phyloP scores from a whole-genome alignment of 2,329 filamentous ascomycete species.

The Pseudogymnoascus sp. region DNA sequence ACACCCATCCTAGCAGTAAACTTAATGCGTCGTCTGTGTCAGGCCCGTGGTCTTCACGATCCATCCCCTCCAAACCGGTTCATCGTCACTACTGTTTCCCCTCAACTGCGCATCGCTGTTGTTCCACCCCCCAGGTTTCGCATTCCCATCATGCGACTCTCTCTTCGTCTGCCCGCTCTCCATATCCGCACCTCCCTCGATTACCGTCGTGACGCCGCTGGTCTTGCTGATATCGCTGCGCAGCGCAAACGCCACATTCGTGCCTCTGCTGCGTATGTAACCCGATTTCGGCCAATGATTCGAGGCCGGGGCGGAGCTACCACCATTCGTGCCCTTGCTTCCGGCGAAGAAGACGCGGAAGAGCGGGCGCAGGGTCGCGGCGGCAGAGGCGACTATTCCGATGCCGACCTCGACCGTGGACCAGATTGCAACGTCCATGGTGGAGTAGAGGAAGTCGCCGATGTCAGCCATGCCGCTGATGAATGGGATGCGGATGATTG shows the following conservation, averaged over 20 bases:
- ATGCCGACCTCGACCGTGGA: constrained; percentile 21
- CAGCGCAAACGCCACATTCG: not conserved
- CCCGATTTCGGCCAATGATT: not conserved
- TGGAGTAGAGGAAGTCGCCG: constrained; percentile 21
- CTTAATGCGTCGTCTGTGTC: not conserved
- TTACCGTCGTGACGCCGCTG: not conserved
- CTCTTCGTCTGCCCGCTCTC: not conserved
- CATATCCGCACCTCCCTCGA: not conserved
- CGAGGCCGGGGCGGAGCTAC: too few species aligned
- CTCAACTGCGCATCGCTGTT: not conserved
- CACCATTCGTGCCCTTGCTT: too few species aligned
- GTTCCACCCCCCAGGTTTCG: not conserved
- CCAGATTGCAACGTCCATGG: constrained; percentile 20
- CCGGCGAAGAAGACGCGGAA: constrained; percentile 17
- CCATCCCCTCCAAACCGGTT: not conserved
- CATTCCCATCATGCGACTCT: not conserved
- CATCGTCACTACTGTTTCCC: not conserved
- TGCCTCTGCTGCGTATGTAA: not conserved
- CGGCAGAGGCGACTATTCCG: constrained; percentile 18
- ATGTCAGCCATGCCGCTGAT: constrained; percentile 16
- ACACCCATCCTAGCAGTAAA: too few species aligned
- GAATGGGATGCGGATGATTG: constrained; percentile 24
- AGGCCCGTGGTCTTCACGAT: not conserved
- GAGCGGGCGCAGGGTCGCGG: constrained; percentile 22
- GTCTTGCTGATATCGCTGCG: not conserved